These are phyloP conservation scores for Psidium guajava DNA, from an alignment of 345 rosid species.

Conservation along the genomic window DNA sequence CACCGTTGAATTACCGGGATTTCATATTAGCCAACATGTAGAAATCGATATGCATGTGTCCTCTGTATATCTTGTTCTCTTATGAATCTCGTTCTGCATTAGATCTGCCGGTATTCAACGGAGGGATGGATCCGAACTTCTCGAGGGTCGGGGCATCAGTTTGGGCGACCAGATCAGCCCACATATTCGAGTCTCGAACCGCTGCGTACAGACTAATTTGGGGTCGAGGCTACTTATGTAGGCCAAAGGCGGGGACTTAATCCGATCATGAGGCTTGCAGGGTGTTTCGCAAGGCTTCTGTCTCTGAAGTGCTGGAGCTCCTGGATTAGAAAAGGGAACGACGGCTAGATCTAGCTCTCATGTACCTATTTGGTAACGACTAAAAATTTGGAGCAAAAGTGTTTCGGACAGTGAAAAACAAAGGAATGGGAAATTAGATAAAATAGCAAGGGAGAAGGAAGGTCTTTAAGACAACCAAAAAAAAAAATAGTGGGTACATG, in stretches of 20 bases:
- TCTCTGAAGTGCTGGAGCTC: background rate
- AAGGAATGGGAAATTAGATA: background rate
- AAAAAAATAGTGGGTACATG: background rate
- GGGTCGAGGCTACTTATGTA: background rate
- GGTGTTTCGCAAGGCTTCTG: background rate
- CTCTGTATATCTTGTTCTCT: background rate
- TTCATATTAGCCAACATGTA: background rate
- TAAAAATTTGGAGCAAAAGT: background rate
- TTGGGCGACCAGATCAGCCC: background rate
- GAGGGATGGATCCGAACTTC: background rate
- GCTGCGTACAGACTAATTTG: background rate
- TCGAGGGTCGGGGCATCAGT: background rate
- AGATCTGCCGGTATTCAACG: no score
- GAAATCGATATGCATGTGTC: background rate
- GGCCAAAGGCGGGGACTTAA: background rate
- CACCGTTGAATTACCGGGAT: background rate
- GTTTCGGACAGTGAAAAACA: background rate
- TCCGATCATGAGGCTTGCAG: background rate
- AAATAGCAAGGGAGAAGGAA: background rate
- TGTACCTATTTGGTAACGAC: background rate
- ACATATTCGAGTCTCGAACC: background rate
- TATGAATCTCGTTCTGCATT: background rate
- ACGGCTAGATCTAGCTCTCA: background rate
- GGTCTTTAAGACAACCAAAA: background rate
- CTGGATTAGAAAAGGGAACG: background rate